Percentiles rank a stretch among this genome's conserved stretches.
Conservation (phyloP, 192 early-diverging fungal species). For the Bifiguratus adelaidae region DNA sequence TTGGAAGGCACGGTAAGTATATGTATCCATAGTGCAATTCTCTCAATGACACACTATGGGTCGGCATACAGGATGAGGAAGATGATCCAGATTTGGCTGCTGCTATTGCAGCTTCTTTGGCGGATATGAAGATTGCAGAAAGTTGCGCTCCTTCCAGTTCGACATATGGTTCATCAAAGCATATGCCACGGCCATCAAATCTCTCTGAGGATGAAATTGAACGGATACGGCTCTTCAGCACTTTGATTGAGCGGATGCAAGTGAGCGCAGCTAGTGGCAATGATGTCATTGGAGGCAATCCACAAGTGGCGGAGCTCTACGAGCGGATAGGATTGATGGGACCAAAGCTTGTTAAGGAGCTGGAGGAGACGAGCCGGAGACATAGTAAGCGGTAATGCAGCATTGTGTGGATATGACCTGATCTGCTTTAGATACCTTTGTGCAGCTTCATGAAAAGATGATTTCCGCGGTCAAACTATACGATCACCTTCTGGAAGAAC, state of each 20-base stretch:
- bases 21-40: not conserved
- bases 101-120: slow-evolving; percentile 69
- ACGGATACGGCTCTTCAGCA: slow-evolving; percentile 82
- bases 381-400: slow-evolving; percentile 49
- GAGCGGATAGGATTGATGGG: slow-evolving; percentile 80
- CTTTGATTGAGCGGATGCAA: slow-evolving; percentile 74
- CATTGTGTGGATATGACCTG: slow-evolving; percentile 2
- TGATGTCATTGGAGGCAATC: slow-evolving; percentile 54
- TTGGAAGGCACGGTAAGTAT: not conserved
- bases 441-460: slow-evolving; percentile 76
- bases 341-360: slow-evolving; percentile 64
- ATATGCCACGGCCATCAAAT: slow-evolving; percentile 21
- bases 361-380: slow-evolving; percentile 68
- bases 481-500: slow-evolving; percentile 77
- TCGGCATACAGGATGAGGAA: slow-evolving; percentile 29
- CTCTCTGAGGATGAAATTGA: slow-evolving; percentile 72
- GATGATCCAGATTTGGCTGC: slow-evolving; percentile 62
- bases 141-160: slow-evolving; percentile 1
- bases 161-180: slow-evolving; percentile 11
- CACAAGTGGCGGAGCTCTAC: slow-evolving; percentile 71
- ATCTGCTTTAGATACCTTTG: slow-evolving; percentile 20
- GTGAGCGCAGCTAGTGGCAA: slow-evolving; percentile 53
- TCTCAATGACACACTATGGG: too few relatives aligned
- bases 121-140: slow-evolving; percentile 39
- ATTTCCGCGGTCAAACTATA: slow-evolving; percentile 74